Evolutionary conservation across 2,329 filamentous ascomycete species (phyloP), one percentile per base, ranked within the genome.

Genomic region (Dactylonectria macrodidyma): DNA sequence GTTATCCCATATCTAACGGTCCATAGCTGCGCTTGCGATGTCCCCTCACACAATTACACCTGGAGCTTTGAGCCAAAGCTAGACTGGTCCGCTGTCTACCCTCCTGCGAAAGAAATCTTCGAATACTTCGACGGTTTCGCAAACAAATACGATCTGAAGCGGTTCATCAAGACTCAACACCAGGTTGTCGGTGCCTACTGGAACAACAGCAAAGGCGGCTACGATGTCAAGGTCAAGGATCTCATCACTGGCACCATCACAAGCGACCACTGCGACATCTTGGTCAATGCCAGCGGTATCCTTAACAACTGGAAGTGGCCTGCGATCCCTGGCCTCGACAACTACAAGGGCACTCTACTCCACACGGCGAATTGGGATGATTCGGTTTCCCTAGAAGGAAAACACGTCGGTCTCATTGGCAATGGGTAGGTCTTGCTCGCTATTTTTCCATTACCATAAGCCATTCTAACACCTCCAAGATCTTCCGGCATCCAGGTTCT

Each of bases 21-120:
- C 12, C 6, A 22, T 1, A 63, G 67, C 11, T 89, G 87, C 71
- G 81, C 81, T 60, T 89, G 87, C 73, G 88, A 89, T 62, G 82
- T 88, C 0, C 85, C 85, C 1, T 81, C 84, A 1, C 85, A 87
- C 72, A 86, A 85, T 70, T 88, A 88, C 77, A 84, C 82, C 1
- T 86, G 80, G 78, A 83, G 81, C 8, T 87, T 86, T 59, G 84
- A 86, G 70, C 84, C 73, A 3, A 71, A 73, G 46, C 41, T 67
- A 0, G 67, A 73, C 5, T 92, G 90, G 89, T 83, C 84, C 19
- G 84, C 85, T 62, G 88, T 90, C 74, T 90, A 88, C 73, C 82
- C 87, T 0, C 79, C 83, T 0, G 86, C 86, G 1, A 79, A 80
- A 1, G 89, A 91, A 74, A 91, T 91, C 48, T 81, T 84, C 47